Base-by-base conservation (phyloP, 345 rosid genomes). In the Hibiscus mutabilis region DNA sequence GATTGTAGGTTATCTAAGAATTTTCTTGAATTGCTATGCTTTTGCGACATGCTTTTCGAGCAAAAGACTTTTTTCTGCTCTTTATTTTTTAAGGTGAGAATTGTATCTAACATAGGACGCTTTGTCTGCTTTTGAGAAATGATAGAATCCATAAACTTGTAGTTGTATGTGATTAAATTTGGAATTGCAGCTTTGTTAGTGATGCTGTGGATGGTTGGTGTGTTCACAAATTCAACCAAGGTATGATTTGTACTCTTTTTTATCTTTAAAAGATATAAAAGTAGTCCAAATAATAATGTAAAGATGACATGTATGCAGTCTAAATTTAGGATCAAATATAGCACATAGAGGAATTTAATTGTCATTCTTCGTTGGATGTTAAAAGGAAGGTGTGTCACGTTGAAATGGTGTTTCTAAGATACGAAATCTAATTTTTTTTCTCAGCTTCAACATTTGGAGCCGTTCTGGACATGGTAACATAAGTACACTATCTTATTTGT, bases 361-460 rank as follows among this genome's bases (percentile, higher is more conserved):
- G n/a, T 13, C 51, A 19, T 63, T 37, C 68, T 37, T 63, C 19
- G 27, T 19, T 11, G 2, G 31, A 19, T 40, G 25, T 21, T 40
- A 5, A 56, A 56, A 69, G 21, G 29, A 56, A 69, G 55, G 25
- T 21, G 14, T 66, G 70, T 12, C 47, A 18, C 37, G 0, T 19
- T 35, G 42, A 19, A 63, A 8, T 25, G 15, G 68, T n/a, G 11
- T 63, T 10, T 1, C 16, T 44, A 24, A 8, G 49, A 16, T 47
- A 31, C 70, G 71, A 57, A 71, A 70, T 68, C 49, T 78, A 49
- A 74, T 77, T 47, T 18, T 8, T 5, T 76, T 51, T 64, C 11
- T 59, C 87, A 94, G 96, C 92, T 61, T 94, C 97, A 21, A 94
- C 98, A 22, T 91, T 94, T 82, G 98, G 96, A 83, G 98, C 97